Evolutionary conservation across 805 yeast genomes (phyloP).

Genomic region (Candida ipomoeae): DNA sequence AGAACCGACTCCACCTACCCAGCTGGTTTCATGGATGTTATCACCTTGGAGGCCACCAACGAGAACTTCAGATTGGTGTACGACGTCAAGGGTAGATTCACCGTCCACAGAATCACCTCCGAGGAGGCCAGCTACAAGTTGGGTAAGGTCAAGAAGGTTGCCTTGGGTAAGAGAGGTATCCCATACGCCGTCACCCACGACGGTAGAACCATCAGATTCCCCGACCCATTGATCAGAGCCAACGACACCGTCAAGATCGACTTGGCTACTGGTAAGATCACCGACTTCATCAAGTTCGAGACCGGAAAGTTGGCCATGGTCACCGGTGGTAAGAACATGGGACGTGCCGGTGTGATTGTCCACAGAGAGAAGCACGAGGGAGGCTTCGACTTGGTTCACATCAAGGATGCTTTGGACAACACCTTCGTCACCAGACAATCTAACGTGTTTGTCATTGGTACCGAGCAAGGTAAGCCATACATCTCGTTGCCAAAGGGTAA

Average conservation of each 20-base stretch:
- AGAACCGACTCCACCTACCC: constrained; percentile 99
- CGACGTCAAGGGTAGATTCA: constrained; percentile 98
- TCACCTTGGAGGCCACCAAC: constrained; percentile 94
- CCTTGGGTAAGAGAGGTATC: constrained; percentile 96
- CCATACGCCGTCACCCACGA: constrained; percentile 99
- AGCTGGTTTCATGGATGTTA: constrained; percentile 99
- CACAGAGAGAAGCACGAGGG: constrained; percentile 98
- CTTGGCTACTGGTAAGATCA: constrained; percentile 91
- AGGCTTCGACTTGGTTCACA: constrained; percentile 96
- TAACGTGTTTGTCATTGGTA: constrained; percentile 90
- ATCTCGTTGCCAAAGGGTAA: constrained; percentile 97
- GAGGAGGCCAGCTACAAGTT: constrained; percentile 98
- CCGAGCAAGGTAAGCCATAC: constrained; percentile 88
- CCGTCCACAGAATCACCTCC: constrained; percentile 98
- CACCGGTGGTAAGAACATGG: constrained; percentile 98
- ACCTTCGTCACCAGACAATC: constrained; percentile 90
- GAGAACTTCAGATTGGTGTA: constrained; percentile 99
- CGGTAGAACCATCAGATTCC: constrained; percentile 99
- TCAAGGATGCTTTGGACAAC: constrained; percentile 93
- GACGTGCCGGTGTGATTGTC: constrained; percentile 92
- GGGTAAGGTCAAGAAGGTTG: constrained; percentile 97
- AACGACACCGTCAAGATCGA: constrained; percentile 98
- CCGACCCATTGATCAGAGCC: constrained; percentile 94
- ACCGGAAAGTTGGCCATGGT: constrained; percentile 86
- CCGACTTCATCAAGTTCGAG: constrained; percentile 86